Base-by-base conservation (phyloP, 805 yeast species). In the Candida coquimbonensis region DNA sequence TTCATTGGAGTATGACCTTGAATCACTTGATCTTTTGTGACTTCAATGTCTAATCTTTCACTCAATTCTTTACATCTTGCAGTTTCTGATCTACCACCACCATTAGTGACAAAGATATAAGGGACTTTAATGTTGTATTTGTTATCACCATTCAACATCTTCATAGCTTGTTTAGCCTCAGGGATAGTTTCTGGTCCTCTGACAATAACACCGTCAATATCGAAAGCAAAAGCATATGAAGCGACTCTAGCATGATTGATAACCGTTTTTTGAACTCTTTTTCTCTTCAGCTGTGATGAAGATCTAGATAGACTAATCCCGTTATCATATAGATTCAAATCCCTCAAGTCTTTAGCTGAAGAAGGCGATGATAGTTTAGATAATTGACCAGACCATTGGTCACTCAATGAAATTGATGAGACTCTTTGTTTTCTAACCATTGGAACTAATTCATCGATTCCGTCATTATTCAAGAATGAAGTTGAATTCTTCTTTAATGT, bases 1-100 rank as follows among this genome's bases (percentile, higher is more conserved):
- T 78, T 81, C 93, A 88, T 88, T 32, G 96, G 96, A 1, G 96
- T 88, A 65, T 88, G 96, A 50, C 96, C 95, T 65, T 88, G 96
- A 56, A 88, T 84, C 48, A 88, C 84, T 67, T 88, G 96, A 45
- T 80, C 87, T 38, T 80, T 79, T 12, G 82, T 75, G 48, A 88
- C 78, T 36, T 74, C 74, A 36, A 77, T 66, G 19, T 72, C 76
- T 51, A 88, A 71, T 52, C 87, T 68, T 46, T 73, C 70, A 38
- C 81, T 70, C 57, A 88, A 71, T 53, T 87, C 93, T 46, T 73
- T 75, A 41, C 91, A 84, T 54, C 96, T 73, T 9, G 76, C 81
- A 46, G 68, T 61, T 63, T 88, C 96, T 9, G 87, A 83, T 58
- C 84, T 78, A 42, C 96, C 96, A 54, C 96, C 96, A 54, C 96